Evolutionary conservation across 2,329 filamentous ascomycete species (phyloP).

Genomic region (Cytospora schulzeri): DNA sequence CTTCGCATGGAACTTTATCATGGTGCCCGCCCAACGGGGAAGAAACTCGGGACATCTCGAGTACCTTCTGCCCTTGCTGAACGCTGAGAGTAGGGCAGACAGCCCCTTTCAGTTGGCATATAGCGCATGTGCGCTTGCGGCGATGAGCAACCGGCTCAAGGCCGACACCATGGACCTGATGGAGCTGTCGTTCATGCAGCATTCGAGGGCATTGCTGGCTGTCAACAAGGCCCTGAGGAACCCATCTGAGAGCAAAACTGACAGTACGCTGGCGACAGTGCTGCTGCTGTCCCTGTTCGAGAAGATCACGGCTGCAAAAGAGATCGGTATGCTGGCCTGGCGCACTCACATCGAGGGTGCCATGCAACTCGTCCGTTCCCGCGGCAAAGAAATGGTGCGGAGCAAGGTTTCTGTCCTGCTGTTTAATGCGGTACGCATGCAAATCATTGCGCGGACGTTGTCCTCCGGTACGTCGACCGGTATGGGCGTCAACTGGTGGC

Average conservation of each 20-base stretch:
- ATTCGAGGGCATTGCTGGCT: conserved; percentile 55
- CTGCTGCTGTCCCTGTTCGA: conserved; percentile 63
- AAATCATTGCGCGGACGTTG: conserved; percentile 63
- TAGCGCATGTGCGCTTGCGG: conserved; percentile 60
- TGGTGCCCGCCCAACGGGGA: conserved; percentile 52
- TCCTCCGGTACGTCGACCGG: conserved; percentile 53
- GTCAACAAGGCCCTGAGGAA: conserved; percentile 57
- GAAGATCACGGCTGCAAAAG: conserved; percentile 55
- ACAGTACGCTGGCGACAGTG: conserved; percentile 61
- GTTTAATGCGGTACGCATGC: conserved; percentile 61
- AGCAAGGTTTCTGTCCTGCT: conserved; percentile 56
- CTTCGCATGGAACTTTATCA: conserved; percentile 63
- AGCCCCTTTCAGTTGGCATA: conserved; percentile 59
- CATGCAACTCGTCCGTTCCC: conserved; percentile 59
- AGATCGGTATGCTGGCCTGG: conserved; percentile 59
- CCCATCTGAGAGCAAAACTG: conserved; percentile 50
- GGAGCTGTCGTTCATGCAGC: conserved; percentile 50
- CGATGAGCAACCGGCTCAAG: conserved; percentile 54
- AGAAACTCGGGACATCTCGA: conserved; percentile 57
- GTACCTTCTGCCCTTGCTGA: conserved; percentile 59
- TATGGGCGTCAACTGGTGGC: conserved; percentile 63
- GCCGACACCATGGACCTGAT: conserved; percentile 38
- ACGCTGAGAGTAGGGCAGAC: conserved; percentile 41
- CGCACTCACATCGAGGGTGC: conserved; percentile 65
- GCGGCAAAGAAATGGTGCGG: conserved; percentile 56